These are phyloP conservation scores for Backusella tuberculispora DNA, from an alignment of 192 early-diverging fungal genomes.

Conservation along the genomic window DNA sequence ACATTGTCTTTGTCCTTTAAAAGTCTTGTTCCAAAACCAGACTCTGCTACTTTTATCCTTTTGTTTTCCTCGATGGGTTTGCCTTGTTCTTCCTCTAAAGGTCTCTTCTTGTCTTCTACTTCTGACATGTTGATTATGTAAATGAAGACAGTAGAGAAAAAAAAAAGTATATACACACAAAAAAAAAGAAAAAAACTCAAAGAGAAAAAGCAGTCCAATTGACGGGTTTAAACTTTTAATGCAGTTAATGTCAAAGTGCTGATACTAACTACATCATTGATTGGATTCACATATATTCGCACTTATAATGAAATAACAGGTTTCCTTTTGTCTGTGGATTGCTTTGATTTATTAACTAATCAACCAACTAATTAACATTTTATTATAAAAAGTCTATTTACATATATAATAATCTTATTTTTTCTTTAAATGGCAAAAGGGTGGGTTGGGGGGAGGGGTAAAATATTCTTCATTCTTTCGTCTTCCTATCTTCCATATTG, in stretches of 20 bases:
- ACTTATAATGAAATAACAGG: no score
- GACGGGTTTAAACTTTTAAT: not conserved
- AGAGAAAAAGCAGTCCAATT: not conserved
- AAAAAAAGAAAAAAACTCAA: slow-evolving; percentile 1
- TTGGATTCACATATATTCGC: no score
- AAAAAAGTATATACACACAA: not conserved
- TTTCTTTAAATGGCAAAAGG: no score
- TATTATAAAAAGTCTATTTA: no score
- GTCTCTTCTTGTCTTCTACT: slow-evolving; percentile 35
- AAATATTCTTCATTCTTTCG: not conserved
- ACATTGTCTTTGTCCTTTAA: slow-evolving; percentile 77
- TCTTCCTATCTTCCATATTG: not conserved
- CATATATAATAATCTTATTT: no score
- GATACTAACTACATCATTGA: no score
- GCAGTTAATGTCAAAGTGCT: not conserved
- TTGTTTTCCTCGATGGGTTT: not conserved
- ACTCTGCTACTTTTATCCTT: not conserved
- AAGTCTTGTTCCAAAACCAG: slow-evolving; percentile 75
- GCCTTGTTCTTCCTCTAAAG: slow-evolving; percentile 30
- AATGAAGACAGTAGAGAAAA: not conserved
- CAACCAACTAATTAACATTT: no score
- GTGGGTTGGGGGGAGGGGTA: not conserved
- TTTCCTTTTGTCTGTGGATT: no score
- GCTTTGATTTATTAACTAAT: no score
- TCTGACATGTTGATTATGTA: not conserved